Conservation (phyloP, 352 stramenopile genomes). For the Aphanomyces astaci region DNA sequence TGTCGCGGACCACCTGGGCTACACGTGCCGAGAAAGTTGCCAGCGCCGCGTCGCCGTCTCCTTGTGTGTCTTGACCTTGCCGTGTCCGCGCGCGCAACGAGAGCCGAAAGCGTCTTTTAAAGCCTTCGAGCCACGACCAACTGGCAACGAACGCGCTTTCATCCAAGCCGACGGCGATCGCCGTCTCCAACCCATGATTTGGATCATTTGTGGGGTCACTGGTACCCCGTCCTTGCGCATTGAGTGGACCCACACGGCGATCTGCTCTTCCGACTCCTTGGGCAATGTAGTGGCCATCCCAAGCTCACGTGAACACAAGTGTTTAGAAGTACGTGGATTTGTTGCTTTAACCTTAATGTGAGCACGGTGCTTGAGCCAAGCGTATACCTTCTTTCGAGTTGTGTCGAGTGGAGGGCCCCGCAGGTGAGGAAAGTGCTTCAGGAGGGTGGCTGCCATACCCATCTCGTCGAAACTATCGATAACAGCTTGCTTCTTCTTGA, state of each 20-base stretch:
- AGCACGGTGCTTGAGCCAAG: conserved; percentile 3
- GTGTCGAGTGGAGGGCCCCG: background rate
- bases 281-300: background rate
- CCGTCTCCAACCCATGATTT: background rate
- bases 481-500: background rate
- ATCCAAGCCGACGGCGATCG: background rate
- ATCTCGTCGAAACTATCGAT: background rate
- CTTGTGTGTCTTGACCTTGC: background rate
- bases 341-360: background rate
- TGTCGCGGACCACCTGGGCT: background rate
- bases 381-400: conserved; percentile 18
- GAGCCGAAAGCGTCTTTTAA: background rate
- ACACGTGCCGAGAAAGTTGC: background rate
- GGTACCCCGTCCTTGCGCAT: background rate
- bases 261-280: background rate
- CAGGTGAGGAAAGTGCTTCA: background rate
- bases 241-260: background rate
- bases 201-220: background rate
- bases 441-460: background rate
- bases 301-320: background rate
- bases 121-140: background rate
- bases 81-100: conserved; percentile 3
- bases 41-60: background rate
- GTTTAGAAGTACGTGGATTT: background rate
- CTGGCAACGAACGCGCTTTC: background rate